These are phyloP conservation scores for Pseudogymnoascus sp. DNA, from an alignment of 2,329 filamentous ascomycete species.

Conservation along the genomic window DNA sequence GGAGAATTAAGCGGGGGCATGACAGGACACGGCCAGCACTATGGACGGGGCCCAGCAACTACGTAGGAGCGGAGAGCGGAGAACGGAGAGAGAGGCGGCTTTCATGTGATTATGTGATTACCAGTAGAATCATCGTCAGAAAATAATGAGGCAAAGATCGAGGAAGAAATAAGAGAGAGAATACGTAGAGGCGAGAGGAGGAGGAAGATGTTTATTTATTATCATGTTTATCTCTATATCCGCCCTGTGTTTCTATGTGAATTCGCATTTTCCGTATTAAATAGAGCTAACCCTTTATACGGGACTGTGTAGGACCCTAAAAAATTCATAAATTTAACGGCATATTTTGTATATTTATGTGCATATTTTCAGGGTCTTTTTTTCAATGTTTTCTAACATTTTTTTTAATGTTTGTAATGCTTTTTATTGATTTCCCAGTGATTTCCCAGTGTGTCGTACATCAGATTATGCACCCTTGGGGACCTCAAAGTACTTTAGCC, in stretches of 20 bases:
- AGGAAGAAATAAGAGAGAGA: neutral
- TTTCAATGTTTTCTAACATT: neutral
- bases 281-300: neutral
- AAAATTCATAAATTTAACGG: neutral
- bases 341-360: neutral
- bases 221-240: neutral
- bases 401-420: neutral
- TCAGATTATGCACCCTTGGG: conserved; percentile 5
- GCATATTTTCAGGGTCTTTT: neutral
- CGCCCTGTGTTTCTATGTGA: neutral
- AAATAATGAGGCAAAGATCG: neutral
- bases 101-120: neutral
- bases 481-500: neutral
- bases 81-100: neutral
- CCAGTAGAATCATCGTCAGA: neutral
- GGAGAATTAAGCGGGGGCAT: conserved; percentile 1
- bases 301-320: neutral
- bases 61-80: neutral
- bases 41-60: neutral
- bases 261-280: neutral
- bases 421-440: neutral
- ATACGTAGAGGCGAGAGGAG: neutral
- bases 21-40: neutral
- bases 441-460: neutral
- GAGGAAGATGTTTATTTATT: neutral